Evolutionary conservation across 306 rosid species (phyloP), one percentile per base, ranked within the genome.

Genomic region (Myrica gale): DNA sequence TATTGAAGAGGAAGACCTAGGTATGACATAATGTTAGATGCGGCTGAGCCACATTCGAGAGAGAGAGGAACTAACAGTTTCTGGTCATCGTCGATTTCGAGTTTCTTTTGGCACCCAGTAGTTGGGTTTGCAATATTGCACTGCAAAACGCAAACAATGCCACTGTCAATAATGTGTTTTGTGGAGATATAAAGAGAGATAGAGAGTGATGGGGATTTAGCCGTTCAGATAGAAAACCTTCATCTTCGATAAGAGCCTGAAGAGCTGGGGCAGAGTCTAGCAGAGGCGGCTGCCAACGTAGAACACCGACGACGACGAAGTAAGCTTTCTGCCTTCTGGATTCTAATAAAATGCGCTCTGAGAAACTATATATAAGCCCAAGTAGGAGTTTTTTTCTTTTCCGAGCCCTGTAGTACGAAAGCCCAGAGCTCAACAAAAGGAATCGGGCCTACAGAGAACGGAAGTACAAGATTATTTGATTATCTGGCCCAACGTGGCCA

Each of bases 31-130:
- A 61, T 32, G 67, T 37, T 0, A 11, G 46, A 63, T 63, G 6
- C 11, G 15, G 19, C 69, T 41, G 12, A 12, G 0, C 69, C 46
- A 7, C 15, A 39, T 16, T 13, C 7, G 45, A 7, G 17, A 32
- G 44, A 62, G 47, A 66, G 5, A 12, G 1, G 54, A 78, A 82
- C 86, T 76, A 53, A 87, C 91, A 87, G 91, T 44, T 87, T 87
- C 78, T 87, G 91, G 68, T 87, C 91, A 80, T 87, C 91, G 54
- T 87, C 91, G 68, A 87, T 87, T 71, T 87, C 91, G 7, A 87
- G 85, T 84, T 87, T 87, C 85, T 84, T 87, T 82, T 87, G 91
- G 84, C 91, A 87, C 39, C 91, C 91, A 44, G 89, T 87, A 50
- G 89, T 87, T 45, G 91, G 91, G 76, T 87, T 85, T 13, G 91